Evolutionary conservation across 2,329 filamentous ascomycete species (phyloP).

Genomic region (Paecilomyces variotii): DNA sequence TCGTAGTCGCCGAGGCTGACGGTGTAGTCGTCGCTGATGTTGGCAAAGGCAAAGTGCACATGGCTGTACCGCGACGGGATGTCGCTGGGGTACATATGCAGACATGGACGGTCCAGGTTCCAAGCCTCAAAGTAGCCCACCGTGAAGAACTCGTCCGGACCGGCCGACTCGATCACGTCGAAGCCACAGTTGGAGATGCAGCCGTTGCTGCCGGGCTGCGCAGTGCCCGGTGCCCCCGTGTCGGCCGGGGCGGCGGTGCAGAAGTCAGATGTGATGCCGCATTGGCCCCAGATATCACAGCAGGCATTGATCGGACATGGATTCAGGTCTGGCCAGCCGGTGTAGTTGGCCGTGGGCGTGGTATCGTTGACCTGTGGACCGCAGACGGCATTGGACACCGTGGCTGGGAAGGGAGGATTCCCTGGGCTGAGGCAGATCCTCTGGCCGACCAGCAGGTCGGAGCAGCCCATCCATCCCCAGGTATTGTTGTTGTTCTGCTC

Average conservation of each 20-base stretch:
- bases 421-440: conserved; percentile 33
- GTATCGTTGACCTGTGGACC: conserved; percentile 37
- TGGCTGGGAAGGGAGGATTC: conserved; percentile 28
- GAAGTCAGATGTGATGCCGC: conserved; percentile 38
- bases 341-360: conserved; percentile 15
- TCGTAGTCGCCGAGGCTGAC: conserved; percentile 15
- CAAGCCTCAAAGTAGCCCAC: conserved; percentile 29
- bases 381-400: conserved; percentile 29
- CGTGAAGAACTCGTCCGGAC: conserved; percentile 12
- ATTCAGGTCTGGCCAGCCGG: conserved; percentile 32
- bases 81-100: conserved; percentile 15
- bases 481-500: conserved; percentile 31
- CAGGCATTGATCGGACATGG: conserved; percentile 39
- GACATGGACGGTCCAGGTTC: conserved; percentile 18
- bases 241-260: conserved; percentile 24
- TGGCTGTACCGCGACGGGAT: conserved; percentile 18
- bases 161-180: conserved; percentile 22
- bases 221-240: conserved; percentile 32
- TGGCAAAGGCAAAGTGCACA: conserved; percentile 29
- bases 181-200: conserved; percentile 38
- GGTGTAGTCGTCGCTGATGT: conserved; percentile 23
- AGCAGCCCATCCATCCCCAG: conserved; percentile 36
- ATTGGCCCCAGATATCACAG: conserved; percentile 37
- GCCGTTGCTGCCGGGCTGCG: conserved; percentile 22
- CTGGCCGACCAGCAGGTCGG: conserved; percentile 15